A percentile compares a stretch with the other conserved stretches of the same genome.
phyloP scores from a whole-genome alignment of 2,329 filamentous ascomycete species.

The Onygenales sp. region DNA sequence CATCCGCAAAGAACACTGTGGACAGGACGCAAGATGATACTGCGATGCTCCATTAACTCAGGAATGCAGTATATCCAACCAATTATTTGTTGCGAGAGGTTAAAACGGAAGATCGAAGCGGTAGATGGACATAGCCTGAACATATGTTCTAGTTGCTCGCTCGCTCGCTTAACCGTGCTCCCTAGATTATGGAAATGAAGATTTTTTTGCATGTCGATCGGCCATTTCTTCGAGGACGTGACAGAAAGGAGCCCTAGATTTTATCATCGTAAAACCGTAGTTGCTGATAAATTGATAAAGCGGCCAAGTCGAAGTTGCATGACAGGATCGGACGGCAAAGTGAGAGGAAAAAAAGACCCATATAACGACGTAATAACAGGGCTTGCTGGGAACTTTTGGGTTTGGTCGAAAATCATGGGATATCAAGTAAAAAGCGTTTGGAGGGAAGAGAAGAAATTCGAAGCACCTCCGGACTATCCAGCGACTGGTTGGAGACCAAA shows the following conservation, averaged over 20 bases:
- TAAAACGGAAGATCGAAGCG: slow-evolving; percentile 13
- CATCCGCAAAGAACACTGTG: slow-evolving; percentile 1
- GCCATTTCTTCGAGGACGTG: neutral
- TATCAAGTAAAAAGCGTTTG: no score
- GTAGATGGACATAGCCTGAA: slow-evolving; percentile 4
- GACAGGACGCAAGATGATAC: neutral
- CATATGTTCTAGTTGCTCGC: slow-evolving; percentile 2
- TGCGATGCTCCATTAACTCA: no score
- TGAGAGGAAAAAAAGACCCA: no score
- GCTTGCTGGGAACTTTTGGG: no score
- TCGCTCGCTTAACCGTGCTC: slow-evolving; percentile 1
- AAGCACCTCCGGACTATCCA: slow-evolving; percentile 17
- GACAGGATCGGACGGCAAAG: no score
- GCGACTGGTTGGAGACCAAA: slow-evolving; percentile 40
- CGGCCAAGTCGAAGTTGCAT: no score
- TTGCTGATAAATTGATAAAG: slow-evolving; percentile 9
- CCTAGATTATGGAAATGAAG: neutral
- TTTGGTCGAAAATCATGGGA: no score
- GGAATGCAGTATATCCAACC: neutral
- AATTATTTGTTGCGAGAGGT: neutral
- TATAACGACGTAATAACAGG: no score
- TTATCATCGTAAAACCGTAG: neutral
- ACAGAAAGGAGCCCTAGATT: neutral
- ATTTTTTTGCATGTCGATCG: neutral
- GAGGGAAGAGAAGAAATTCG: slow-evolving; percentile 12